phyloP scores from a whole-genome alignment of 2,329 filamentous ascomycete species.

The Monosporascus ibericus region DNA sequence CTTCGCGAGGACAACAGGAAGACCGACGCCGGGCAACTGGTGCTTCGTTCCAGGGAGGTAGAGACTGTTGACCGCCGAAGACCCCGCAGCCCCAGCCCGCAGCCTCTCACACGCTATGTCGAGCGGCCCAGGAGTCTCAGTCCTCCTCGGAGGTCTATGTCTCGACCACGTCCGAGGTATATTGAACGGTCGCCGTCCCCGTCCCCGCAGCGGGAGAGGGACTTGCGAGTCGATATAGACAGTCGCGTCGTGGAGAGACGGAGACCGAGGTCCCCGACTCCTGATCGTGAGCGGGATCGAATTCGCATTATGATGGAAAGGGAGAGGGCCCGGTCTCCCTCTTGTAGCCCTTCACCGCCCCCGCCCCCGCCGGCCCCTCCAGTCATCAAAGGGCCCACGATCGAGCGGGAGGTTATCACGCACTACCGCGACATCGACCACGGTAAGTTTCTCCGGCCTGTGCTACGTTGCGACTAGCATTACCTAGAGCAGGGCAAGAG shows the following conservation, averaged over 20 bases:
- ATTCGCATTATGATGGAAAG: constrained; percentile 45
- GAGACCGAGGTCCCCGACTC: constrained; percentile 28
- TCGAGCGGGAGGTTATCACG: constrained; percentile 84
- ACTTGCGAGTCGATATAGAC: constrained; percentile 18
- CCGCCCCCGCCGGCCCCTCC: constrained; percentile 55
- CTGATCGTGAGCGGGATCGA: constrained; percentile 34
- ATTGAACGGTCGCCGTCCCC: constrained; percentile 35
- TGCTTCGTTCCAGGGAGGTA: constrained; percentile 49
- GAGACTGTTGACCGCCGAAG: constrained; percentile 46
- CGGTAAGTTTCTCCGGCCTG: constrained; percentile 46
- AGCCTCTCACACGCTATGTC: constrained; percentile 32
- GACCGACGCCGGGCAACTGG: constrained; percentile 43
- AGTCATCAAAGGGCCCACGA: constrained; percentile 68
- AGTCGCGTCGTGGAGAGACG: constrained; percentile 21
- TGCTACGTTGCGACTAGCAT: not conserved
- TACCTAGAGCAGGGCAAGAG: constrained; percentile 1
- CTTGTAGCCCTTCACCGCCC: constrained; percentile 43
- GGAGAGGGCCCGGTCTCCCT: constrained; percentile 34
- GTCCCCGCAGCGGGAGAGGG: constrained; percentile 5
- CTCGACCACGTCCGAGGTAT: constrained; percentile 33
- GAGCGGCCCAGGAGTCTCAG: constrained; percentile 34
- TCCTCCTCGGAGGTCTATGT: constrained; percentile 22
- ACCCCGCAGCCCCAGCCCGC: constrained; percentile 36
- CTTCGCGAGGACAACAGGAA: constrained; percentile 44
- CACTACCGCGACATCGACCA: constrained; percentile 85